Evolutionary conservation across 2,329 filamentous ascomycete species (phyloP).

Genomic region (Sporothrix inflata): DNA sequence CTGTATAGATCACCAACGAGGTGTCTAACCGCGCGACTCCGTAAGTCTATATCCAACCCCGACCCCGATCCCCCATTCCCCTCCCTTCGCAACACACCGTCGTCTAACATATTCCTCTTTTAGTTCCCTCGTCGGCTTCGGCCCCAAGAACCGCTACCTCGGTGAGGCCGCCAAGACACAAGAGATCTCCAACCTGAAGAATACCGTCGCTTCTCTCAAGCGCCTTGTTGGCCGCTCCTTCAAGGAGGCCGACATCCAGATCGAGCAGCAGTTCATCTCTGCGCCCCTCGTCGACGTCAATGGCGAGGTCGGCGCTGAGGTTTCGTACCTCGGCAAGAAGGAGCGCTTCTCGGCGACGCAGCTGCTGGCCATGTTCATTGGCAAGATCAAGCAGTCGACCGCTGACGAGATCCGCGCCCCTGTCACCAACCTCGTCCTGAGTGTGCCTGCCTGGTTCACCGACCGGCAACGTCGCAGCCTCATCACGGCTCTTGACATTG

Average conservation of each 20-base stretch:
- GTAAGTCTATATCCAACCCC: slow-evolving; percentile 61
- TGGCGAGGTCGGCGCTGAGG: slow-evolving; percentile 93
- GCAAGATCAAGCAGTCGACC: slow-evolving; percentile 89
- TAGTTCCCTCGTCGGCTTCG: slow-evolving; percentile 82
- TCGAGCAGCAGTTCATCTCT: slow-evolving; percentile 90
- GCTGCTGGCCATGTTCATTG: slow-evolving; percentile 91
- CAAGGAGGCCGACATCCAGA: slow-evolving; percentile 87
- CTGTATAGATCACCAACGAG: slow-evolving; percentile 87
- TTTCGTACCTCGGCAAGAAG: slow-evolving; percentile 92
- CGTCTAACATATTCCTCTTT: background rate
- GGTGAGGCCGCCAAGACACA: slow-evolving; percentile 97
- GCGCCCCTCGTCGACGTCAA: slow-evolving; percentile 85
- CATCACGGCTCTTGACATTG: slow-evolving; percentile 89
- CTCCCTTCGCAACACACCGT: background rate
- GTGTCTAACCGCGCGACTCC: slow-evolving; percentile 97
- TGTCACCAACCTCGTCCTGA: slow-evolving; percentile 91
- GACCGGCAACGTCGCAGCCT: slow-evolving; percentile 88
- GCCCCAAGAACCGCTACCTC: slow-evolving; percentile 89
- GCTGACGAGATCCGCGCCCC: slow-evolving; percentile 85
- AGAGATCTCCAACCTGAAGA: slow-evolving; percentile 99
- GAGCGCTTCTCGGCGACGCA: slow-evolving; percentile 93
- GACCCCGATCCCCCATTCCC: background rate
- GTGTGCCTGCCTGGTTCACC: slow-evolving; percentile 95
- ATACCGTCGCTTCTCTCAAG: slow-evolving; percentile 92
- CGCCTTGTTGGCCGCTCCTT: slow-evolving; percentile 85